Evolutionary conservation across 208 protist species (phyloP).

Genomic region (Crithidia sp.): DNA sequence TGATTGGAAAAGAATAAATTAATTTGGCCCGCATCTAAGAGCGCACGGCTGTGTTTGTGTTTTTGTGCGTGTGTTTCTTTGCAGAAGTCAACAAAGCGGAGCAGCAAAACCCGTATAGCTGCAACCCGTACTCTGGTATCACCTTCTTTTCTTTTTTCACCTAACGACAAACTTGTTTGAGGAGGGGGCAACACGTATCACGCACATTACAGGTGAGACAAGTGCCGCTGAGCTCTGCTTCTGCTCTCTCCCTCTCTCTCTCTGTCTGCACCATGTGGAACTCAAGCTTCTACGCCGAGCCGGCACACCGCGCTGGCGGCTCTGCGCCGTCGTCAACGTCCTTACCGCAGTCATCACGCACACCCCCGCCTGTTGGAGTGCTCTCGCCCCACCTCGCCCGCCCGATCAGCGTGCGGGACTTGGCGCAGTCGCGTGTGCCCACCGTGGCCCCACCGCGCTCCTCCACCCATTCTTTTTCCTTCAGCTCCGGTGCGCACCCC

Average conservation of each 20-base stretch:
- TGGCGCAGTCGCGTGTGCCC: slow-evolving; percentile 26
- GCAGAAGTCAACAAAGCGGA: too few relatives aligned
- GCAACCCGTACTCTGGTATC: too few relatives aligned
- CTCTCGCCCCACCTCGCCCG: slow-evolving; percentile 40
- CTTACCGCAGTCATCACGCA: background rate
- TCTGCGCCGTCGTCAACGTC: background rate
- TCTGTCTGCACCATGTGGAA: slow-evolving; percentile 20
- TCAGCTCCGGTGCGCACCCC: background rate
- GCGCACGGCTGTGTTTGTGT: too few relatives aligned
- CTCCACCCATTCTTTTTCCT: background rate
- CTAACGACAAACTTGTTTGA: too few relatives aligned
- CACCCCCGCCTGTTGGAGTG: slow-evolving; percentile 11
- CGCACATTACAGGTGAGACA: too few relatives aligned
- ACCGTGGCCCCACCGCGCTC: slow-evolving; percentile 8
- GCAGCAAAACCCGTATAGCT: too few relatives aligned
- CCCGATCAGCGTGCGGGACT: slow-evolving; percentile 58
- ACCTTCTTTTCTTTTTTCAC: too few relatives aligned
- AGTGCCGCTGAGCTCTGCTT: too few relatives aligned
- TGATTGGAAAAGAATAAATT: too few relatives aligned
- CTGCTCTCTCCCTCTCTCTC: background rate
- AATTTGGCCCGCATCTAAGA: too few relatives aligned
- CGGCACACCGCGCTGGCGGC: slow-evolving; percentile 1
- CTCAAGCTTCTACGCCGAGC: slow-evolving; percentile 1
- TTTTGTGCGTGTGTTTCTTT: too few relatives aligned
- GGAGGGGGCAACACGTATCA: too few relatives aligned